Evolutionary conservation across 1,139 yeast genomes (phyloP), one percentile per base, ranked within the genome.

Genomic region (Trichomonascaceae sp.): DNA sequence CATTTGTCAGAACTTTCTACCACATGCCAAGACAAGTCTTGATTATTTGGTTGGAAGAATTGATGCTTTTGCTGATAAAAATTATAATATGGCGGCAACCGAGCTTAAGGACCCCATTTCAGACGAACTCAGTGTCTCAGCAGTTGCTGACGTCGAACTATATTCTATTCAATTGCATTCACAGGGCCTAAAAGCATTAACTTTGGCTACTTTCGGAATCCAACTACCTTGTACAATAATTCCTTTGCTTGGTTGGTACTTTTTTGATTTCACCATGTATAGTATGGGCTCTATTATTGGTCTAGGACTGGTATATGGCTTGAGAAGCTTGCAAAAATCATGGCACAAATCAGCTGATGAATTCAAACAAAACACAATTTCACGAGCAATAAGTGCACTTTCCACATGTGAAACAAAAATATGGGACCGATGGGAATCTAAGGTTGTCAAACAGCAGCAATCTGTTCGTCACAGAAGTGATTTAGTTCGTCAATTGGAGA

Each of bases 251-350:
- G 75, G 74, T 2, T 60, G 60, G 46, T 64, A 62, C 51, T 63
- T 69, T 46, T 63, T 62, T 49, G 72, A 63, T 47, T 66, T 63
- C 52, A 57, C 71, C 1, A 56, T 64, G 50, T 72, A 68, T 55
- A 58, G 72, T 18, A 70, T 72, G 68, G 72, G 68, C 6, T 69
- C 74, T 2, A 57, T 73, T 9, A 71, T 72, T 8, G 67, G 66
- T 3, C 64, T 74, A 4, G 77, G 77, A 3, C 44, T 63, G 2
- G 73, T 69, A 1, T 60, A 67, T 20, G 77, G 77, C 0, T 61
- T 69, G 39, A 60, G 67, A 19, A 58, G 63, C 12, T 63, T 73
- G 44, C 75, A 73, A 52, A 63, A 59, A 49, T 56, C 59, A 15
- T 73, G 77, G 76, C 59, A 60, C 47, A 57, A 55, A n/a, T 63